phyloP scores from a whole-genome alignment of 2,329 filamentous ascomycete genomes.

The Fusarium foetens region DNA sequence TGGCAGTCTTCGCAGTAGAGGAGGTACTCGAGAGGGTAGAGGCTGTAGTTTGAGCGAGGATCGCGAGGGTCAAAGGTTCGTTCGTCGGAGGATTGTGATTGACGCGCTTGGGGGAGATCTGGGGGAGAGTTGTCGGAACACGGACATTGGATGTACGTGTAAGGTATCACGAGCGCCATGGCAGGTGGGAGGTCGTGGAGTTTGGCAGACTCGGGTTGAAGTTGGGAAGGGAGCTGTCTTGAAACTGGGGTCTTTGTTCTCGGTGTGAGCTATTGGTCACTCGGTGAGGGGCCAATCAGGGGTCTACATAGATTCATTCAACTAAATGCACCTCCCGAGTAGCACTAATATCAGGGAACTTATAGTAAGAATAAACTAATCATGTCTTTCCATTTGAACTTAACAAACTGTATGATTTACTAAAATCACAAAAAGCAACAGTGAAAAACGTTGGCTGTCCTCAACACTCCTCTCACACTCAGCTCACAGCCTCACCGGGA shows the following conservation, averaged over 20 bases:
- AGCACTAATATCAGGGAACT: neutral
- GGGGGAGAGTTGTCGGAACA: slow-evolving; percentile 62
- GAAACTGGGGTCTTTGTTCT: slow-evolving; percentile 28
- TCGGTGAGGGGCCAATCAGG: slow-evolving; percentile 30
- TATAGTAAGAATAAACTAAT: neutral
- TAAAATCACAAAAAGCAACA: neutral
- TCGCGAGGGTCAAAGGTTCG: slow-evolving; percentile 87
- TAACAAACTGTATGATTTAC: fast-evolving
- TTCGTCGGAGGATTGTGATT: slow-evolving; percentile 64
- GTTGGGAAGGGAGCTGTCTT: slow-evolving; percentile 33
- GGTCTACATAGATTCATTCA: neutral
- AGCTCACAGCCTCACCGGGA: neutral
- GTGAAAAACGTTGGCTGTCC: neutral
- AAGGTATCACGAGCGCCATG: slow-evolving; percentile 66
- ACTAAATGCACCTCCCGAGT: neutral
- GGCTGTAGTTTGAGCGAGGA: slow-evolving; percentile 86
- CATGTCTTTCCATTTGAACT: neutral
- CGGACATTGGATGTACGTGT: slow-evolving; percentile 74
- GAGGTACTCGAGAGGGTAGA: slow-evolving; percentile 92
- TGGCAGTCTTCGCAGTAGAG: slow-evolving; percentile 98
- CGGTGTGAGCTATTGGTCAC: slow-evolving; percentile 3
- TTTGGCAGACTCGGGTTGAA: slow-evolving; percentile 27
- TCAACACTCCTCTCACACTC: neutral
- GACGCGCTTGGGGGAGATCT: slow-evolving; percentile 48
- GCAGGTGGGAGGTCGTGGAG: slow-evolving; percentile 26